A percentile compares a stretch with the other conserved stretches of the same genome.
phyloP scores from a whole-genome alignment of 345 rosid genomes.

The Fremontodendron californicum region DNA sequence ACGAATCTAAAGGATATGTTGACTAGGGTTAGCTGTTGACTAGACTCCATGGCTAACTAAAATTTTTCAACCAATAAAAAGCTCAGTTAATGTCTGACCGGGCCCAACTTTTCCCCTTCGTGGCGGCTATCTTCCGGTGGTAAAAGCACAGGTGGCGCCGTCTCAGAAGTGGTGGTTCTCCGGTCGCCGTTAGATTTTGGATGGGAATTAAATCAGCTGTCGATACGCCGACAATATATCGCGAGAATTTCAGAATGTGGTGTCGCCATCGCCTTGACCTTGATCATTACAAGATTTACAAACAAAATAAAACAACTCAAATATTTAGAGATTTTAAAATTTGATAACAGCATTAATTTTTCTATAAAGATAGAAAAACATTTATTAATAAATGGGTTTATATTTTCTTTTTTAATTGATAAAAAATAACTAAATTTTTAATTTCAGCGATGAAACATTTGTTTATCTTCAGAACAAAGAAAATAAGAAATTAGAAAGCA shows the following conservation, averaged over 20 bases:
- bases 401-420: too few species aligned
- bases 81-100: conserved; percentile 16
- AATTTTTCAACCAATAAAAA: conserved; percentile 29
- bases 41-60: neutral
- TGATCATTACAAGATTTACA: neutral
- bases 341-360: too few species aligned
- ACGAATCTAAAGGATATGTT: neutral
- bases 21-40: conserved; percentile 17
- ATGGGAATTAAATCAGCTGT: too few species aligned
- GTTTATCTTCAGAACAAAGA: too few species aligned
- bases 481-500: too few species aligned
- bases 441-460: too few species aligned
- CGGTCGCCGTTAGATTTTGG: too few species aligned
- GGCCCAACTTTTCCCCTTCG: conserved; percentile 22
- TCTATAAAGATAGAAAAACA: too few species aligned
- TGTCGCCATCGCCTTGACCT: neutral
- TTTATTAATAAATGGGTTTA: too few species aligned
- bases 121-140: conserved; percentile 19
- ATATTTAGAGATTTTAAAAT: too few species aligned
- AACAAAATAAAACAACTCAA: too few species aligned
- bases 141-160: neutral
- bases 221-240: conserved; percentile 52
- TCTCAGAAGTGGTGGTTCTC: neutral
- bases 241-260: conserved; percentile 26
- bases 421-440: too few species aligned